Conservation (phyloP, 768 basidiomycete genomes). For the Pholiota molesta region DNA sequence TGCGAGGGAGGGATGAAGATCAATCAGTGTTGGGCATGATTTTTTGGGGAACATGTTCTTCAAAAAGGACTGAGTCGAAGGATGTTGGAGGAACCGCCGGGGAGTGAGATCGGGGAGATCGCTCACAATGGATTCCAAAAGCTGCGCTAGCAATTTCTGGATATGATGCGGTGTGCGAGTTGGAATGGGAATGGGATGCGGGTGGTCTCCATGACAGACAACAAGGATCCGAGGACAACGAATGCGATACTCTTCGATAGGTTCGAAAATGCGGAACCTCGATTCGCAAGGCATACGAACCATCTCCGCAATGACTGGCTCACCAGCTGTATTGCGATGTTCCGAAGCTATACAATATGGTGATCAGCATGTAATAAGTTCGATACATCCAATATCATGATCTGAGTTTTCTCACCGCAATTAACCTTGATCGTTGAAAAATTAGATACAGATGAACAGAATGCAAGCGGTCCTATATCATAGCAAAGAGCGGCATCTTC, state of each 20-base stretch:
- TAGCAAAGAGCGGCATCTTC: too few relatives aligned
- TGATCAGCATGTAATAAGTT: too few relatives aligned
- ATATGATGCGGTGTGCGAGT: slow-evolving; percentile 20
- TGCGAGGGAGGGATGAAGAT: slow-evolving; percentile 14
- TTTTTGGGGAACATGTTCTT: background rate
- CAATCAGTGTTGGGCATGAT: background rate
- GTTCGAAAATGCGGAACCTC: slow-evolving; percentile 10
- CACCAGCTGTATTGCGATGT: slow-evolving; percentile 1
- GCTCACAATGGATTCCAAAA: background rate
- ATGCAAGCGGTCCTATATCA: too few relatives aligned
- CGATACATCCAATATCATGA: too few relatives aligned
- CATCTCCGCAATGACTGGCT: slow-evolving; percentile 1
- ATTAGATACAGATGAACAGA: too few relatives aligned
- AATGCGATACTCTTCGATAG: background rate
- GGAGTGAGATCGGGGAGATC: slow-evolving; percentile 18
- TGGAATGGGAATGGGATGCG: slow-evolving; percentile 25
- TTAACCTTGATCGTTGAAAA: too few relatives aligned
- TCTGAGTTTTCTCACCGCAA: too few relatives aligned
- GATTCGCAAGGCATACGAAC: background rate
- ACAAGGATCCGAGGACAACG: slow-evolving; percentile 19
- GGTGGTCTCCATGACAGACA: slow-evolving; percentile 17
- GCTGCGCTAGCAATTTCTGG: background rate
- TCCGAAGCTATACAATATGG: slow-evolving; percentile 1
- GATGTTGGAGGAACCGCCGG: slow-evolving; percentile 12
- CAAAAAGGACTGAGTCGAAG: slow-evolving; percentile 3